These are phyloP conservation scores for Lodderomyces pseudojiufengensis DNA, from an alignment of 1,139 yeast species.

Conservation along the genomic window DNA sequence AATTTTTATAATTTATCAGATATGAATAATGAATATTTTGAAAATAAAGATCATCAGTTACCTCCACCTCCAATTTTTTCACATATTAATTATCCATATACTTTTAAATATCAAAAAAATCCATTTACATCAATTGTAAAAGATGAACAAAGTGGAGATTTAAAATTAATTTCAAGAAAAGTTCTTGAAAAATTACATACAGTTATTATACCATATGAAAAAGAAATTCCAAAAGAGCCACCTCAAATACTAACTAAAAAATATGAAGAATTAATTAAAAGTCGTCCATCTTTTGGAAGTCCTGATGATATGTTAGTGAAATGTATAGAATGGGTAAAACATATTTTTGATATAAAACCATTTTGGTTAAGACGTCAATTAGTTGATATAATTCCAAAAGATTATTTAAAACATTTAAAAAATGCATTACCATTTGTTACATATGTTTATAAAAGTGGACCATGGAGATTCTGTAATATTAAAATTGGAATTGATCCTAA, in stretches of 20 bases:
- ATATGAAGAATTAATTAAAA: constrained; percentile 22
- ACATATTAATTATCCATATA: constrained; percentile 69
- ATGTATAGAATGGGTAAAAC: constrained; percentile 52
- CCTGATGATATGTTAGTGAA: constrained; percentile 28
- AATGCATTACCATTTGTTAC: constrained; percentile 82
- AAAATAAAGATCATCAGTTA: constrained; percentile 51
- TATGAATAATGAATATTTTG: constrained; percentile 19
- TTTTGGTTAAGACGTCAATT: constrained; percentile 84
- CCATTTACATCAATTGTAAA: constrained; percentile 53
- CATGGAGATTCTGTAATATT: constrained; percentile 91
- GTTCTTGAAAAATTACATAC: constrained; percentile 46
- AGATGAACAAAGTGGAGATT: constrained; percentile 63
- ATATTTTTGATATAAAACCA: constrained; percentile 66
- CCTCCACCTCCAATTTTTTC: constrained; percentile 90
- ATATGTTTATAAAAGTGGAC: constrained; percentile 81
- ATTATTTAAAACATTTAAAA: constrained; percentile 52
- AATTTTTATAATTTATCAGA: constrained; percentile 32
- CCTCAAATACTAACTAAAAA: constrained; percentile 37
- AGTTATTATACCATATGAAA: constrained; percentile 33
- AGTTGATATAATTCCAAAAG: constrained; percentile 53
- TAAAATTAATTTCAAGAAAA: constrained; percentile 37
- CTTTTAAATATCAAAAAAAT: constrained; percentile 46
- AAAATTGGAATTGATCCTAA: constrained; percentile 79
- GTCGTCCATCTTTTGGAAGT: constrained; percentile 22
- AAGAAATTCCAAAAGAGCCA: constrained; percentile 28